Evolutionary conservation across 2,329 filamentous ascomycete species (phyloP), one percentile per base, ranked within the genome.

Genomic region (Ophiostoma triangulosporum): DNA sequence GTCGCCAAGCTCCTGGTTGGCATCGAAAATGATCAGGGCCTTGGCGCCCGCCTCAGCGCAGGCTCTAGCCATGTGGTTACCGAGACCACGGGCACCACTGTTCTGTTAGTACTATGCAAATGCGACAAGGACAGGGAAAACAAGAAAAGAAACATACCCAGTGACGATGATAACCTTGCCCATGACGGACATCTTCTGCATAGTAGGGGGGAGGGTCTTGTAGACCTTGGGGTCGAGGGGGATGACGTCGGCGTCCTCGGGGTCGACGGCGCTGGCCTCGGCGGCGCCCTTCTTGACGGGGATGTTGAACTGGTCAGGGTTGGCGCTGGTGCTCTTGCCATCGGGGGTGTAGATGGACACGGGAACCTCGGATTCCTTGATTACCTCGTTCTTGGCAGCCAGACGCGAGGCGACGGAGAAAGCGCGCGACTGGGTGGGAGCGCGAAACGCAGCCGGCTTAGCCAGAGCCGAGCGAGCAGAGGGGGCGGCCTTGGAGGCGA

Each of bases 41-140:
- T 83, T 81, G 50, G 84, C 81, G 55, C 86, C 85, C 52, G 83
- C 84, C 70, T 90, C 85, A 49, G 83, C 81, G 59, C 86, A 83
- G 54, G 84, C 86, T 57, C 83, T 80, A 48, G 85, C 84, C 82
- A 89, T 89, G 71, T 84, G 76, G 74, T 86, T 86, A 50, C 86
- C 86, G 6, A 90, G 74, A 64, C 86, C 85, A 62, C 85, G 83
- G 57, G 84, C 86, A 66, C 83, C 86, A 64, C 84, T 84, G 57
- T 48, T 31, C 17, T 54, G 60, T 71, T 58, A 70, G 62, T 40
- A 15, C n/a, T 33, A 33, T 49, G n/a, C 4, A 22, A 33, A 40
- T 3, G 20, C 12, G 14, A 12, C 6, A 6, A 36, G 15, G 20
- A 15, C 15, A 7, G 35, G 2, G n/a, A 36, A 17, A 9, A 12